Percentiles rank a stretch among this genome's conserved stretches.
Evolutionary conservation across 208 protist species (phyloP).

Genomic region (Trypanosoma scelopori): DNA sequence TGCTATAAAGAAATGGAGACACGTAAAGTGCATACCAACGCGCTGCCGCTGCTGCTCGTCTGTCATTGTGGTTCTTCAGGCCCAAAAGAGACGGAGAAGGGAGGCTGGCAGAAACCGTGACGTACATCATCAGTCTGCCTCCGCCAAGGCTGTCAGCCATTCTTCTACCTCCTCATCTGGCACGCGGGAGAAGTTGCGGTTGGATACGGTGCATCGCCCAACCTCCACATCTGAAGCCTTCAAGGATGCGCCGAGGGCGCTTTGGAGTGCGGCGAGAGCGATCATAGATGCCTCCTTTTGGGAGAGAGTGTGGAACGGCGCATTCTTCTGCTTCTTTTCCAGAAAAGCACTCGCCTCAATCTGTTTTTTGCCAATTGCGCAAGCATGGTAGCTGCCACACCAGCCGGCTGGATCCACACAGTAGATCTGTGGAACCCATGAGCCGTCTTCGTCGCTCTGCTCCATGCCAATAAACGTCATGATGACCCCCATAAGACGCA

Average conservation of each 20-base stretch:
- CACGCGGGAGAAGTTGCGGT: conserved; percentile 58
- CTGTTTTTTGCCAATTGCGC: conserved; percentile 93
- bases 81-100: no score
- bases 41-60: no score
- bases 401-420: conserved; percentile 96
- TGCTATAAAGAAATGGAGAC: conserved; percentile 2
- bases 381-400: conserved; percentile 91
- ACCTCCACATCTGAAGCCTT: conserved; percentile 86
- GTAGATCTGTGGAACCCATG: conserved; percentile 89
- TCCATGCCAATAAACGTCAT: conserved; percentile 95
- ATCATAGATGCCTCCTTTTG: conserved; percentile 85
- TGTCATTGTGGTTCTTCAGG: no score
- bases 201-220: conserved; percentile 48
- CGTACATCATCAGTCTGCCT: conserved; percentile 63
- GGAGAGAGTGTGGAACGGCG: conserved; percentile 70
- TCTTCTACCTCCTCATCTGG: conserved; percentile 76
- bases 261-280: conserved; percentile 78
- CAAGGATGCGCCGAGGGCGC: conserved; percentile 62
- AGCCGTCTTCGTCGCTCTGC: conserved; percentile 80
- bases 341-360: conserved; percentile 95
- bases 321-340: conserved; percentile 95
- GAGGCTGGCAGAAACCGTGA: background rate
- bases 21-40: no score
- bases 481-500: conserved; percentile 93
- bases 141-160: conserved; percentile 84